Evolutionary conservation across 2,329 filamentous ascomycete genomes (phyloP), one percentile per base, ranked within the genome.

Genomic region (Stagonosporopsis tanaceti): DNA sequence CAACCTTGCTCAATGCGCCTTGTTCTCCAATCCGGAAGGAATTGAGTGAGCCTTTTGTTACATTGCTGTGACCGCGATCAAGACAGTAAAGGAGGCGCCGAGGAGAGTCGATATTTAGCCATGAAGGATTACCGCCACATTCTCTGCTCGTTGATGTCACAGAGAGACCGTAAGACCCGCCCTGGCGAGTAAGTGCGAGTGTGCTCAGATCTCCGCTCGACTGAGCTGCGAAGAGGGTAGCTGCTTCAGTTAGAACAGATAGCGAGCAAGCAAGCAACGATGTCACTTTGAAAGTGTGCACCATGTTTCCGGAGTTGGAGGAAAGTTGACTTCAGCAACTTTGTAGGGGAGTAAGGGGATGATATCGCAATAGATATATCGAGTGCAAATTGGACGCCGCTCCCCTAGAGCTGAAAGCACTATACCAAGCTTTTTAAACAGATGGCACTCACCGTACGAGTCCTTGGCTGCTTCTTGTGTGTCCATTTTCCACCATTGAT

Each of bases 1-100:
- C 50, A 30, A 63, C 50, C n/a, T 51, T 50, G 3, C 25, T 48
- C 6, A 63, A 41, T 9, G 25, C 30, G 6, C 61, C 61, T 15
- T 28, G 12, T 2, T 25, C 34, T 5, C 41, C 53, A 20, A 63
- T 61, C 4, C 38, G 35, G 27, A 63, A 63, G 0, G 53, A 57
- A 15, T 59, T 63, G 8, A 63, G 50, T 6, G 61, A 61, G 35
- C 61, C 61, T 45, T 53, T 38, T 0, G 52, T 59, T 4, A 15
- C 53, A 17, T 39, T 47, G n/a, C 48, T 55, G 20, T 47, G 40
- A 7, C 61, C 61, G 12, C 61, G 59, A 41, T 63, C 61, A 9
- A 63, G 56, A 48, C 61, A 63, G 52, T 63, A 63, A 28, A 63
- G 37, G 6, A 63, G 32, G n/a, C 61, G 53, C 20, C 50, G 35